phyloP scores from a whole-genome alignment of 2,329 filamentous ascomycete genomes.

The Samsoniella hepiali region DNA sequence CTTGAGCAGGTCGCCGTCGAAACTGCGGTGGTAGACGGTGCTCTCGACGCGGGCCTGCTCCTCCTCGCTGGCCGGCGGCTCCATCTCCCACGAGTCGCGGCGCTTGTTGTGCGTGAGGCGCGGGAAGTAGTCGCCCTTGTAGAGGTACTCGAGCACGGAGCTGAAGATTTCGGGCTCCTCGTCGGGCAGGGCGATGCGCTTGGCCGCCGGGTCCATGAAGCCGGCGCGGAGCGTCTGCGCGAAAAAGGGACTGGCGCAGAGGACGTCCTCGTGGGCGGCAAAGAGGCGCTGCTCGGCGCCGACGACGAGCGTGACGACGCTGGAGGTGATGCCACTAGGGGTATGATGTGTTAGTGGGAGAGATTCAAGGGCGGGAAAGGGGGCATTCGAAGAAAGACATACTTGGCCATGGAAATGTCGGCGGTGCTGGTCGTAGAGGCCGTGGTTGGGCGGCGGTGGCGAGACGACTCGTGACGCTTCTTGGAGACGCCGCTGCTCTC shows the following conservation, averaged over 20 bases:
- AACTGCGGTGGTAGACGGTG: conserved; percentile 64
- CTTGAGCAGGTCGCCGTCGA: conserved; percentile 70
- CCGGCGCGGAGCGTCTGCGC: conserved; percentile 34
- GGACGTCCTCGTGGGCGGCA: conserved; percentile 84
- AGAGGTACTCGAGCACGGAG: conserved; percentile 84
- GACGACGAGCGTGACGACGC: conserved; percentile 77
- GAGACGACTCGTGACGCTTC: conserved; percentile 45
- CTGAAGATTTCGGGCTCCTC: conserved; percentile 91
- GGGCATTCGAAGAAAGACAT: conserved; percentile 25
- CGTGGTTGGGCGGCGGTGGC: conserved; percentile 46
- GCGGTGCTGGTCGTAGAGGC: conserved; percentile 39
- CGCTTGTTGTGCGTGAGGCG: conserved; percentile 79
- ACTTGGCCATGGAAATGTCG: conserved; percentile 44
- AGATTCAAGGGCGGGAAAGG: neutral
- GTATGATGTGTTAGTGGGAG: conserved; percentile 9
- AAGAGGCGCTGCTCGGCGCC: conserved; percentile 84
- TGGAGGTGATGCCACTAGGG: conserved; percentile 55
- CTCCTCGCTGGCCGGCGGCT: conserved; percentile 49
- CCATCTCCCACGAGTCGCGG: conserved; percentile 77
- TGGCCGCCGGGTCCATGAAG: conserved; percentile 41
- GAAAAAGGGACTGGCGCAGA: conserved; percentile 78
- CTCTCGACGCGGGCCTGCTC: conserved; percentile 51
- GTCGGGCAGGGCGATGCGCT: conserved; percentile 75
- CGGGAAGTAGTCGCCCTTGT: conserved; percentile 92
- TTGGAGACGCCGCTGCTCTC: conserved; percentile 52